phyloP scores from a whole-genome alignment of 257 asterid genomes.

The Linaria vulgaris region DNA sequence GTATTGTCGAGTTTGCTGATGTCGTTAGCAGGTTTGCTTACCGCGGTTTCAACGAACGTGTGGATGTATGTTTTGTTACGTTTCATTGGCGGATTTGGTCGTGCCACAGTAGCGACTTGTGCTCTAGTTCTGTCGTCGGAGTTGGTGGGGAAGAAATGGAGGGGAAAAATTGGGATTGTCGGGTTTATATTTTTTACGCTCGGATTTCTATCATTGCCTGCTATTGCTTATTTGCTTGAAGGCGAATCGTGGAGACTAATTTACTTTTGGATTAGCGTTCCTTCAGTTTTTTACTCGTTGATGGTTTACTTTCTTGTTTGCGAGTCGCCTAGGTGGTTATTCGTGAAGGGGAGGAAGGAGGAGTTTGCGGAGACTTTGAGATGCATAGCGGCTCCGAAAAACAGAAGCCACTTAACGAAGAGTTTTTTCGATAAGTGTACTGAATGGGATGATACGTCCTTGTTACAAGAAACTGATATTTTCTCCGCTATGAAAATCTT shows the following conservation, averaged over 20 bases:
- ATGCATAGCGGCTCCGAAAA: not conserved
- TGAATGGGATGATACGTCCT: slow-evolving; percentile 6
- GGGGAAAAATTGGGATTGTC: slow-evolving; percentile 36
- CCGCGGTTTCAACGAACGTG: slow-evolving; percentile 38
- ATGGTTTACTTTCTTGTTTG: slow-evolving; percentile 32
- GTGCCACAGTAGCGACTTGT: slow-evolving; percentile 37
- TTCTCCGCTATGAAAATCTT: slow-evolving; percentile 16
- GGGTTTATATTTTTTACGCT: slow-evolving; percentile 39
- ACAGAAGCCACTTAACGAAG: not conserved
- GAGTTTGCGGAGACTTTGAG: slow-evolving; percentile 16
- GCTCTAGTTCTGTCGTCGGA: slow-evolving; percentile 49
- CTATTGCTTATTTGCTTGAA: slow-evolving; percentile 34
- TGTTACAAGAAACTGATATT: slow-evolving; percentile 10
- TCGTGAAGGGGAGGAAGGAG: slow-evolving; percentile 29
- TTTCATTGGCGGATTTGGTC: slow-evolving; percentile 42
- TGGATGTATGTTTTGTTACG: slow-evolving; percentile 47
- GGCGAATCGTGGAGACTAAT: slow-evolving; percentile 45
- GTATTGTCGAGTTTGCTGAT: slow-evolving; percentile 38
- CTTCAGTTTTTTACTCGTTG: slow-evolving; percentile 36
- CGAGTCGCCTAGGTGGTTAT: slow-evolving; percentile 58
- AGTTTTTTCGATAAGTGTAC: not conserved
- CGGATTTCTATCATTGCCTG: slow-evolving; percentile 50
- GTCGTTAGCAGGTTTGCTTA: slow-evolving; percentile 35
- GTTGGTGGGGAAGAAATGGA: slow-evolving; percentile 44
- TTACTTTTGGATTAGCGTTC: slow-evolving; percentile 39